A percentile compares a stretch with the other conserved stretches of the same genome.
phyloP scores from a whole-genome alignment of 176 grass and related monocot genomes.

The Areca catechu region DNA sequence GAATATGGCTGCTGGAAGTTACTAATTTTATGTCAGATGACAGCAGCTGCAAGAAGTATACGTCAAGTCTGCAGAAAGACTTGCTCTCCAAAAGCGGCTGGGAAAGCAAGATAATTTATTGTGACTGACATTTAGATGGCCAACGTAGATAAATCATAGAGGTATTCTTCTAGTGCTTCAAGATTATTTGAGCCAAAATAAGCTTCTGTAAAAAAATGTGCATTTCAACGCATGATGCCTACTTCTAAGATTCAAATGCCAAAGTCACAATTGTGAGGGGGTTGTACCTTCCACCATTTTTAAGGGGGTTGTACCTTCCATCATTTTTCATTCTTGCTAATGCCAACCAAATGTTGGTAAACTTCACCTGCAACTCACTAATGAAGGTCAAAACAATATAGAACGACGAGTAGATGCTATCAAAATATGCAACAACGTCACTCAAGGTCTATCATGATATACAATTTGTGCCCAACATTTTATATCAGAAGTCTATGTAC shows the following conservation, averaged over 20 bases:
- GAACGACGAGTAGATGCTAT: not conserved
- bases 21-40: too few relatives aligned
- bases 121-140: slow-evolving; percentile 81
- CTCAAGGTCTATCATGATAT: too few relatives aligned
- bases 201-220: slow-evolving; percentile 55
- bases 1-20: too few relatives aligned
- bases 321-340: slow-evolving; percentile 56
- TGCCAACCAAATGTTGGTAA: slow-evolving; percentile 55
- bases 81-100: slow-evolving; percentile 75
- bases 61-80: not conserved
- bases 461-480: too few relatives aligned
- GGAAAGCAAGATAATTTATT: slow-evolving; percentile 60
- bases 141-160: slow-evolving; percentile 54
- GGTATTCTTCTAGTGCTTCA: slow-evolving; percentile 62
- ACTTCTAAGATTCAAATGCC: not conserved
- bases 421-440: not conserved
- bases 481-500: too few relatives aligned
- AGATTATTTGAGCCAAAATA: slow-evolving; percentile 94
- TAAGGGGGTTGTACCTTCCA: slow-evolving; percentile 58
- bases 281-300: slow-evolving; percentile 86
- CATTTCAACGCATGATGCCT: too few relatives aligned
- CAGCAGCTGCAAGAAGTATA: too few relatives aligned
- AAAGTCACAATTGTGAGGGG: not conserved
- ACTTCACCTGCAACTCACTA: slow-evolving; percentile 74
- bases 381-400: not conserved